These are phyloP conservation scores for Aspergillus biplanus DNA, from an alignment of 495 filamentous ascomycete genomes.

Conservation along the genomic window DNA sequence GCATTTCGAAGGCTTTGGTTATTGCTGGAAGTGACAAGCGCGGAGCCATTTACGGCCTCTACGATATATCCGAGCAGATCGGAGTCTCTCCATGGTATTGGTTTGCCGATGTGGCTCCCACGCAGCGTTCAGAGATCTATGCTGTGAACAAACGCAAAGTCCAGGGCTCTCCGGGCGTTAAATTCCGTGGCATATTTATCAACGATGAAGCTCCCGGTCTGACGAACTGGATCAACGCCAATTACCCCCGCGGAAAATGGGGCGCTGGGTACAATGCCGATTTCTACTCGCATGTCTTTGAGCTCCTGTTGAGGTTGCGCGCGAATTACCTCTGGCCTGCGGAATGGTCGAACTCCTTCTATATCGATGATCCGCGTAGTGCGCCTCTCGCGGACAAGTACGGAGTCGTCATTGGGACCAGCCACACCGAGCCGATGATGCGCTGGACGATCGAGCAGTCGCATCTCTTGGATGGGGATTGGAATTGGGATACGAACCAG, in stretches of 20 bases:
- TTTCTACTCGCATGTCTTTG: conserved; percentile 72
- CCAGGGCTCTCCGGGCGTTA: conserved; percentile 66
- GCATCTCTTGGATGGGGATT: conserved; percentile 58
- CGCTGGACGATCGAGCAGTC: conserved; percentile 72
- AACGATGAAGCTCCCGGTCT: conserved; percentile 77
- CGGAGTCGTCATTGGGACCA: conserved; percentile 72
- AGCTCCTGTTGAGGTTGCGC: conserved; percentile 68
- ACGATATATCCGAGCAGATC: conserved; percentile 76
- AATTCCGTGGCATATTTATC: conserved; percentile 78
- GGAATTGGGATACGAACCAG: conserved; percentile 70
- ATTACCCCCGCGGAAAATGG: conserved; percentile 51
- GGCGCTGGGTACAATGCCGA: conserved; percentile 63
- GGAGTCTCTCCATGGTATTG: conserved; percentile 79
- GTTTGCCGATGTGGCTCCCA: conserved; percentile 69
- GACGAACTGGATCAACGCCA: conserved; percentile 68
- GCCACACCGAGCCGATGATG: conserved; percentile 76
- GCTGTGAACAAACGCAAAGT: conserved; percentile 54
- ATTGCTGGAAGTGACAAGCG: conserved; percentile 71
- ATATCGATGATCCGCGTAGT: conserved; percentile 68
- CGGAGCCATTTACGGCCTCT: conserved; percentile 73
- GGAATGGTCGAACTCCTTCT: conserved; percentile 71
- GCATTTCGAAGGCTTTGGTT: conserved; percentile 62
- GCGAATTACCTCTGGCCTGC: conserved; percentile 81
- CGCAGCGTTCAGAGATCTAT: conserved; percentile 58
- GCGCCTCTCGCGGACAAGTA: conserved; percentile 71